Base-by-base conservation (phyloP, 441 rosid species). In the Dalechampia spathulata region DNA sequence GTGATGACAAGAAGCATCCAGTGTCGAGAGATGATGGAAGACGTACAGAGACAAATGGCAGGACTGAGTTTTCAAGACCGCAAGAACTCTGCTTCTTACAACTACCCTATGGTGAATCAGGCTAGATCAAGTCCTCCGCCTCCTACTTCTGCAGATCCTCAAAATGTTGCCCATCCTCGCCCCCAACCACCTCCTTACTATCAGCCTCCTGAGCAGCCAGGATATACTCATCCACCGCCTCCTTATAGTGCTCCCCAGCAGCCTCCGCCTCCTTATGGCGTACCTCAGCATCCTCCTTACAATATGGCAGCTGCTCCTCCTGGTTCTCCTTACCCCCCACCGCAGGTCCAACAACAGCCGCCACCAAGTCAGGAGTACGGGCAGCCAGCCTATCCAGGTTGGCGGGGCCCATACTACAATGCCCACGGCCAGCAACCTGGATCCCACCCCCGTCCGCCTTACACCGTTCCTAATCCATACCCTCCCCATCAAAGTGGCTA, bases 1-100 rank as follows among this genome's bases (percentile, higher is more conserved):
- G 90, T 78, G 61, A 86, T 92, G 96, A 92, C 98, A 49, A 79
- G 98, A 75, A 88, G 74, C 73, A 92, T 88, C 57, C 98, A 92
- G 64, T 86, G 98, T 65, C 84, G 83, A 61, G 98, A 92, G 71
- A 92, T 92, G 98, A 84, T 88, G 7, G 96, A 86, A 60, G 98
- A 88, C 63, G 96, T 88, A 36, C 98, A 92, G 64, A 78, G 96
- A 62, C 80, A 80, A 56, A 78, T 92, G 85, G 82, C 94, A 1
- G 90, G 96, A 61, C 76, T 92, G 52, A 81, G 80, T 73, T 92
- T 92, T 72, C 98, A 84, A 72, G 96, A 84, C 28, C 85, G 57
- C 38, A 84, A 79, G 70, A 86, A 40, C 63, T 26, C 83, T 0
- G 86, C 83, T 55, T 72, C 89, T 2, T 83, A 65, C 62, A 64